These are phyloP conservation scores for Exophiala viscosa DNA, from an alignment of 2,329 filamentous ascomycete species.

Conservation along the genomic window DNA sequence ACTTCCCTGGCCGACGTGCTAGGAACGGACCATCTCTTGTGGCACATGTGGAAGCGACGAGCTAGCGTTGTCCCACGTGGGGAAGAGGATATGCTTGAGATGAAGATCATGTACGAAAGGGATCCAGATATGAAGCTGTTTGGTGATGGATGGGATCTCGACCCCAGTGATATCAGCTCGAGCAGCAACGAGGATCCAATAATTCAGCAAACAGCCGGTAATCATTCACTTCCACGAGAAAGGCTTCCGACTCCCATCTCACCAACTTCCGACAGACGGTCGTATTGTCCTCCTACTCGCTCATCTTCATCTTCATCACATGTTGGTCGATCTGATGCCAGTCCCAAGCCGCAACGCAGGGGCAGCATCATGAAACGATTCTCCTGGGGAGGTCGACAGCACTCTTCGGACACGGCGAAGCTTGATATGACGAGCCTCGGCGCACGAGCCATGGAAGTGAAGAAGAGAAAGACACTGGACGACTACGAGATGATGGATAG, in stretches of 20 bases:
- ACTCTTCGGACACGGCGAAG: conserved; percentile 1
- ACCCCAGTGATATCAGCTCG: conserved; percentile 15
- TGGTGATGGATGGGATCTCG: conserved; percentile 13
- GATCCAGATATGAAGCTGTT: conserved; percentile 25
- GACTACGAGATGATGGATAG: conserved; percentile 21
- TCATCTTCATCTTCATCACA: conserved; percentile 17
- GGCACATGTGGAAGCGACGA: conserved; percentile 23
- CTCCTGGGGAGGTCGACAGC: conserved; percentile 18
- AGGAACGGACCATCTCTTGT: conserved; percentile 22
- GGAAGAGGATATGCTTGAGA: conserved; percentile 19
- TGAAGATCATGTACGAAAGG: conserved; percentile 23
- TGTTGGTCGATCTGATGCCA: conserved; percentile 7
- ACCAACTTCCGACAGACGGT: conserved; percentile 14
- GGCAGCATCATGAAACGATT: conserved; percentile 20
- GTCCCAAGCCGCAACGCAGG: conserved; percentile 14
- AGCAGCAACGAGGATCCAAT: conserved; percentile 17
- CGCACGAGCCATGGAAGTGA: conserved; percentile 22
- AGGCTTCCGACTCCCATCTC: conserved; percentile 2
- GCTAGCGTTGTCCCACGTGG: conserved; percentile 18
- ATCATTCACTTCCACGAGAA: conserved; percentile 1
- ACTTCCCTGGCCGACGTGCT: conserved; percentile 20
- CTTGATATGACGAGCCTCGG: conserved; percentile 13
- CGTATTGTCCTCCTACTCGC: conserved; percentile 7
- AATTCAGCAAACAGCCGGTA: conserved; percentile 6
- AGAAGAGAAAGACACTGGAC: conserved; percentile 23